Evolutionary conservation across 2,329 filamentous ascomycete genomes (phyloP).

Genomic region (Fusarium multiceps): DNA sequence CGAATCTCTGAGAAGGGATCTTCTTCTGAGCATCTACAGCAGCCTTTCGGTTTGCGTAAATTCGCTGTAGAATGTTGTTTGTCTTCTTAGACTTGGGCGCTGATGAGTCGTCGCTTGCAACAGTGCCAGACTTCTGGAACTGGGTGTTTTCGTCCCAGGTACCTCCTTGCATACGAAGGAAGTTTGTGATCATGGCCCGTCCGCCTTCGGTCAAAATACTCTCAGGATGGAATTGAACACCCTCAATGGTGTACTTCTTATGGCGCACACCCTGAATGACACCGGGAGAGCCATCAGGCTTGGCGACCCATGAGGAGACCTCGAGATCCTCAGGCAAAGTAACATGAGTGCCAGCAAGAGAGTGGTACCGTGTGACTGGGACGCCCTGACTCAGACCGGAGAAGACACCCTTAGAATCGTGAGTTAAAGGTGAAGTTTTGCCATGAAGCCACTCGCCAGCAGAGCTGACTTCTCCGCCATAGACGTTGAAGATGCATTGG

Average conservation of each 20-base stretch:
- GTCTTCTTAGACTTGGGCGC: constrained; percentile 67
- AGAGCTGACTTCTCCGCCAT: constrained; percentile 89
- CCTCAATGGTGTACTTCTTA: constrained; percentile 90
- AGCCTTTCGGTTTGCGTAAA: constrained; percentile 83
- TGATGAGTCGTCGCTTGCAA: constrained; percentile 43
- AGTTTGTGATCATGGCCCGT: constrained; percentile 90
- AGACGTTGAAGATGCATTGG: constrained; percentile 96
- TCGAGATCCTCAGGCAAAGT: constrained; percentile 89
- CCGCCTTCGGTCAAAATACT: constrained; percentile 94
- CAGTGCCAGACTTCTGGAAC: constrained; percentile 58
- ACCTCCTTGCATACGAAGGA: constrained; percentile 85
- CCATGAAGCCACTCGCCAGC: constrained; percentile 97
- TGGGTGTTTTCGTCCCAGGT: constrained; percentile 87
- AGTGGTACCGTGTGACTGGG: constrained; percentile 95
- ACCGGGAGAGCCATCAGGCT: constrained; percentile 79
- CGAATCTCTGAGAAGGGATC: constrained; percentile 84
- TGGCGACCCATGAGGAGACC: constrained; percentile 88
- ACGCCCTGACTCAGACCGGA: constrained; percentile 81
- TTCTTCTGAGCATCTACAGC: constrained; percentile 83
- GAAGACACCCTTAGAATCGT: constrained; percentile 94
- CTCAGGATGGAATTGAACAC: constrained; percentile 97
- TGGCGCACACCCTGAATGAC: constrained; percentile 98
- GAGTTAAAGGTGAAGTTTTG: constrained; percentile 90
- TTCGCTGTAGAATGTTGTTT: constrained; percentile 90
- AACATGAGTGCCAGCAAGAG: constrained; percentile 88